These are phyloP conservation scores for Babesia gibsoni DNA, from an alignment of 169 alveolate genomes.

Conservation along the genomic window DNA sequence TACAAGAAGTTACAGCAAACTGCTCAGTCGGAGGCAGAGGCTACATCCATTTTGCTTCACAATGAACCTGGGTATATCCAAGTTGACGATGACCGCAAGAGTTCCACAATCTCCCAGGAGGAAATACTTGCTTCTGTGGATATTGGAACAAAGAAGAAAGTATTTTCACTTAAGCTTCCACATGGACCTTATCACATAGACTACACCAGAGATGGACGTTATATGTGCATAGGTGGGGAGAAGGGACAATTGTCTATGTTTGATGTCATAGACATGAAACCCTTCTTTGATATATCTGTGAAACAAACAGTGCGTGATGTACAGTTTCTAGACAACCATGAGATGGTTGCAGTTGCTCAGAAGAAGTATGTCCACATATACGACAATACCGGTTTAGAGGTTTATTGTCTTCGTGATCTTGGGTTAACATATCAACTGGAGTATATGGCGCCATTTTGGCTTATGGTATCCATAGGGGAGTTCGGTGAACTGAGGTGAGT, in stretches of 20 bases:
- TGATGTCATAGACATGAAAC: slow-evolving; percentile 72
- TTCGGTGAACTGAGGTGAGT: slow-evolving; percentile 85
- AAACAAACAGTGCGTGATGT: slow-evolving; percentile 82
- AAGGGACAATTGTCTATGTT: slow-evolving; percentile 91
- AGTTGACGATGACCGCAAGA: slow-evolving; percentile 36
- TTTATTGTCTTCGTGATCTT: slow-evolving; percentile 85
- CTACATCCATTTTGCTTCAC: slow-evolving; percentile 41
- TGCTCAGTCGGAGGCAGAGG: slow-evolving; percentile 30
- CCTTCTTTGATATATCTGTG: slow-evolving; percentile 69
- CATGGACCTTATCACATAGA: slow-evolving; percentile 89
- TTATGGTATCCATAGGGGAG: slow-evolving; percentile 88
- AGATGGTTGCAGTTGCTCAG: slow-evolving; percentile 91
- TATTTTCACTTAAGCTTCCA: slow-evolving; percentile 29
- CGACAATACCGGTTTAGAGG: slow-evolving; percentile 92
- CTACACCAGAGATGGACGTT: slow-evolving; percentile 88
- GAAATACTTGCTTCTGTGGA: slow-evolving; percentile 31
- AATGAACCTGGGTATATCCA: slow-evolving; percentile 49
- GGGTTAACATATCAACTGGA: slow-evolving; percentile 84
- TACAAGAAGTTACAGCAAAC: slow-evolving; percentile 21
- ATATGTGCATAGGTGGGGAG: slow-evolving; percentile 87
- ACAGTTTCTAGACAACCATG: slow-evolving; percentile 88
- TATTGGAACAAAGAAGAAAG: slow-evolving; percentile 57
- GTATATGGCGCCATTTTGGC: slow-evolving; percentile 90
- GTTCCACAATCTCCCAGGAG: slow-evolving; percentile 31
- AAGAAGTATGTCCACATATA: slow-evolving; percentile 88